A percentile compares a stretch with the other conserved stretches of the same genome.
Conservation (phyloP, 306 rosid genomes). For the Begonia masoniana region DNA sequence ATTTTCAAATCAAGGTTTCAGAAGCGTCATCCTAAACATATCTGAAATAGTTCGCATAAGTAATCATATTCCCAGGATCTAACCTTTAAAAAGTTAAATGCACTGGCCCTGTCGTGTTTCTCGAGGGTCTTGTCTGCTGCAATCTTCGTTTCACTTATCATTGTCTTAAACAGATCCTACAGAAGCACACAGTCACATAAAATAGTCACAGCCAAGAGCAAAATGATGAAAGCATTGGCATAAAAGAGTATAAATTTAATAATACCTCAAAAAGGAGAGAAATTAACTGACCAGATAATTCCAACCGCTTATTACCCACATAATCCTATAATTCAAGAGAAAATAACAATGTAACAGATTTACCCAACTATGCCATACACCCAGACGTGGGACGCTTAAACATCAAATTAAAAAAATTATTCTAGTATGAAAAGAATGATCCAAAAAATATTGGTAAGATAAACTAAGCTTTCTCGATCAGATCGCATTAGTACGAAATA, state of each 20-base stretch:
- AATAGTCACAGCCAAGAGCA: conserved; percentile 6
- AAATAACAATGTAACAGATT: not conserved
- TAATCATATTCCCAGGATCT: conserved; percentile 3
- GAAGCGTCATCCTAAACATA: too few species aligned
- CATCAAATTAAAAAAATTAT: too few species aligned
- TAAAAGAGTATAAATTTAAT: not conserved
- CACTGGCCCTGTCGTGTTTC: conserved; percentile 44
- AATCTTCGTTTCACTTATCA: conserved; percentile 34
- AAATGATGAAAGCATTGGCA: conserved; percentile 3
- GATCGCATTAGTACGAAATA: too few species aligned
- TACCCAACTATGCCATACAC: too few species aligned
- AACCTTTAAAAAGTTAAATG: conserved; percentile 50
- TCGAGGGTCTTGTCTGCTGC: conserved; percentile 25
- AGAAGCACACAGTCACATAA: not conserved
- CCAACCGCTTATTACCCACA: conserved; percentile 94
- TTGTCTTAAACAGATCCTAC: conserved; percentile 84
- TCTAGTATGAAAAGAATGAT: too few species aligned
- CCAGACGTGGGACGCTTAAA: not conserved
- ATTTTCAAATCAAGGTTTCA: too few species aligned
- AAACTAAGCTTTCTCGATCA: too few species aligned
- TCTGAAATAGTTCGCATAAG: too few species aligned
- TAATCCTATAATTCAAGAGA: conserved; percentile 42
- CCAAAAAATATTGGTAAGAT: too few species aligned
- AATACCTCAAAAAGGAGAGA: conserved; percentile 88
- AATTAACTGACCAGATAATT: conserved; percentile 81